Evolutionary conservation across 345 rosid genomes (phyloP).

Genomic region (Heritiera littoralis): DNA sequence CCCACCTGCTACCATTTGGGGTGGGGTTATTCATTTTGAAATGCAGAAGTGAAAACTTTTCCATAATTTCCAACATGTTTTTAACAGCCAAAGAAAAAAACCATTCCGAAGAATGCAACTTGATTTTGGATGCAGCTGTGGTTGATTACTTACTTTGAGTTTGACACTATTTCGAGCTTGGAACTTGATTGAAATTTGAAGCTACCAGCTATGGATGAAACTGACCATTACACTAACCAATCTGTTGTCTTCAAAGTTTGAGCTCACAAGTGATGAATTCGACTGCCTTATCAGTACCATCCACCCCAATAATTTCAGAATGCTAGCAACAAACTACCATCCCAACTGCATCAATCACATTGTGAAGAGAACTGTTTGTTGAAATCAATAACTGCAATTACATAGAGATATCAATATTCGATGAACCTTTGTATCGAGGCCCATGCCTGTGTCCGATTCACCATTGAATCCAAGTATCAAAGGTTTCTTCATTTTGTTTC

Average conservation of each 20-base stretch:
- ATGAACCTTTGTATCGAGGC: too few species aligned
- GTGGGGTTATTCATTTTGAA: neutral
- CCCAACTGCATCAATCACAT: neutral
- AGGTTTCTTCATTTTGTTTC: too few species aligned
- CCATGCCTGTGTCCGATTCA: too few species aligned
- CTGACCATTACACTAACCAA: neutral
- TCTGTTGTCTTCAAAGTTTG: neutral
- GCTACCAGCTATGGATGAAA: neutral
- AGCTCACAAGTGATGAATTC: neutral
- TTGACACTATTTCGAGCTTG: neutral
- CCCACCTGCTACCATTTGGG: slow-evolving; percentile 9
- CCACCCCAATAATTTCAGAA: neutral
- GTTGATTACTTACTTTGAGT: neutral
- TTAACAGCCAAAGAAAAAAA: neutral
- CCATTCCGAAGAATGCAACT: neutral
- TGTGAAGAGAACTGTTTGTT: neutral
- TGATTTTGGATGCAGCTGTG: neutral
- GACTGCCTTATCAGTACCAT: neutral
- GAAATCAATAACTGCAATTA: neutral
- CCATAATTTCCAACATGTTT: neutral
- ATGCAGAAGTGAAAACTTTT: neutral
- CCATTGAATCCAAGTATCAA: too few species aligned
- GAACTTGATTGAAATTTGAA: neutral
- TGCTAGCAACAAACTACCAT: neutral
- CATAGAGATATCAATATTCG: neutral